Percentiles rank a stretch among this genome's conserved stretches.
Evolutionary conservation across 306 rosid species (phyloP).

Genomic region (Glycine latifolia): DNA sequence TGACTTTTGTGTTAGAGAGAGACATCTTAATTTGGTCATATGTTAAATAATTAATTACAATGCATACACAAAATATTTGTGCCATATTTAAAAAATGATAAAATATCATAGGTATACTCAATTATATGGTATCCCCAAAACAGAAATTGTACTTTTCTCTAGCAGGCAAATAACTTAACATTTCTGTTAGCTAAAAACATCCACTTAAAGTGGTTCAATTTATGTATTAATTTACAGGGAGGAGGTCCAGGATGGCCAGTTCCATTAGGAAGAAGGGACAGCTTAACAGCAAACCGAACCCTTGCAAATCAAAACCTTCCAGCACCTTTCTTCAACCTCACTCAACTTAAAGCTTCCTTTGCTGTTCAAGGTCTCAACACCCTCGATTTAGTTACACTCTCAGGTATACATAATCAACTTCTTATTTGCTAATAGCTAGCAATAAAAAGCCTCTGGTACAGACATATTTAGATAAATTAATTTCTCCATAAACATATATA

Average conservation of each 20-base stretch:
- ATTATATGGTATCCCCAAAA: too few relatives aligned
- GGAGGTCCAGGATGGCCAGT: neutral
- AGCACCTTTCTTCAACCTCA: neutral
- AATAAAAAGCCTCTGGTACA: too few relatives aligned
- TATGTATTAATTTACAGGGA: neutral
- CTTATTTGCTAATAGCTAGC: too few relatives aligned
- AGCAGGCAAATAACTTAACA: too few relatives aligned
- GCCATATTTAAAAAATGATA: neutral
- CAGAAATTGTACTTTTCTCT: too few relatives aligned
- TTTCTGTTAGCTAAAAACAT: too few relatives aligned
- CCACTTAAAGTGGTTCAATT: neutral
- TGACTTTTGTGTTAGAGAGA: too few relatives aligned
- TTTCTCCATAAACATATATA: too few relatives aligned
- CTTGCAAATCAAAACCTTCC: neutral
- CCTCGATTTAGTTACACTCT: neutral
- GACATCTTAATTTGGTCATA: neutral
- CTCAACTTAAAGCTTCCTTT: neutral
- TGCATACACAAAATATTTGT: neutral
- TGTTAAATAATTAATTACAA: neutral
- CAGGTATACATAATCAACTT: neutral
- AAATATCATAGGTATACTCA: neutral
- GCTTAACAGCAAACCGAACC: neutral
- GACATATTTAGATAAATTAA: too few relatives aligned
- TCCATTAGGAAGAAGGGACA: neutral
- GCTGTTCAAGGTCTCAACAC: constrained; percentile 5